Evolutionary conservation across 345 rosid genomes (phyloP), one percentile per base, ranked within the genome.

Genomic region (Gossypium thurberi): DNA sequence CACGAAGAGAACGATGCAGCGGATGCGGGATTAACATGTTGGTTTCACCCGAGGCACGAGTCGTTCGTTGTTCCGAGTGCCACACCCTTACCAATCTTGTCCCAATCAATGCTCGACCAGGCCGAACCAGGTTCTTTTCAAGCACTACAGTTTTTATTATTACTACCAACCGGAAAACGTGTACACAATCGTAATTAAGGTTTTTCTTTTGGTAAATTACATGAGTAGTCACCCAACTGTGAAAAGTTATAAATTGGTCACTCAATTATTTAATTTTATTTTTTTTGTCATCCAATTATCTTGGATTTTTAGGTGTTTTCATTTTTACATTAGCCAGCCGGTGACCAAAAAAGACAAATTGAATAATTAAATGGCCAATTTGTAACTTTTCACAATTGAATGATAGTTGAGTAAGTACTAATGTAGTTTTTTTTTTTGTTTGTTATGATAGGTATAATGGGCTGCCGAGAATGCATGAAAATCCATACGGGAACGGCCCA

Each of bases 1-100:
- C 85, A 48, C 75, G 80, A 58, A 79, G 84, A 68, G 85, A 82
- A 69, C 74, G 77, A 51, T 91, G 98, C 79, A 56, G 82, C n/a
- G 67, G 82, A 40, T 90, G 97, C 46, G 84, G 88, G 8, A 66
- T 70, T 77, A 61, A 78, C 65, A 85, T 91, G 66, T 53, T 73
- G 60, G 80, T 83, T 67, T 90, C 87, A 10, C 68, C 79, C 0
- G 86, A 70, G 61, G 67, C 75, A 15, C 75, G 6, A 25, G 18
- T 21, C 55, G 50, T 44, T 28, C 66, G 67, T 18, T 72, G 75
- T n/a, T 52, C 51, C 10, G 15, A 11, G n/a, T 72, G 53, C 17
- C 56, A 56, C 11, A 33, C 64, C 40, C 8, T 70, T 58, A 69
- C 72, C 56, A 46, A 59, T 26, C 17, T 53, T 0, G 59, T 28